Base-by-base conservation (phyloP, 1,284 basidiomycete species). In the Rhodotorula sp. region DNA sequence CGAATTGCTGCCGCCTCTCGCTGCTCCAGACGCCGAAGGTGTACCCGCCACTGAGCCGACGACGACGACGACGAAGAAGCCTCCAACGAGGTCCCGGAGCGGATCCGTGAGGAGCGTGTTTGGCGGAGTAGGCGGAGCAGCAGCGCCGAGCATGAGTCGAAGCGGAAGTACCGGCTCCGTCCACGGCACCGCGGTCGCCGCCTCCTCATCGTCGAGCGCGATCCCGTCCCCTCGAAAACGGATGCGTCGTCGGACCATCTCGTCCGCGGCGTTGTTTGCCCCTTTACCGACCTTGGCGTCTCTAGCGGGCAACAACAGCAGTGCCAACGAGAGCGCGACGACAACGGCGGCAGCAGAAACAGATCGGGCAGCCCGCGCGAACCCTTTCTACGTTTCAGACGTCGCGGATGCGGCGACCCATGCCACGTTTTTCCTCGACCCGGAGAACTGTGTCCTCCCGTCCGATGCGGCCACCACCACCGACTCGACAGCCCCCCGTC, bases 371-470 rank as follows among this genome's bases (percentile, higher is more conserved):
- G 49, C 7, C 39, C n/a, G 12, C 26, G 21, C 43, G 16, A 20
- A 82, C 2, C 88, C 89, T 1, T 85, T 89, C 78, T 92, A 88
- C 79, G 84, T 91, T 34, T 92, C 91, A 3, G 83, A 85, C 0
- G 84, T 89, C 62, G 89, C 91, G 77, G 83, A 83, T 56, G 87
- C 90, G 10, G 91, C 90, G 1, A 91, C 88, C 7, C 91, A 91
- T 79, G 91, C 91, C 0, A 80, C 82, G n/a, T 92, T 91, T 76
- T 46, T 65, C 3, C 57, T 79, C 43, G 76, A 78, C 23, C 67
- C 61, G 14, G 57, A 58, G 5, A 67, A 65, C 5, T 73, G 76
- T 20, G 59, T 79, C 63, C 15, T 70, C 58, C 62, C 71, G 47
- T 14, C 65, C 21, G 43, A 26, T 2, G 5, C 47, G n/a, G 2